Conservation (phyloP, 2,329 filamentous ascomycete species). For the Coniochaeta sp. region DNA sequence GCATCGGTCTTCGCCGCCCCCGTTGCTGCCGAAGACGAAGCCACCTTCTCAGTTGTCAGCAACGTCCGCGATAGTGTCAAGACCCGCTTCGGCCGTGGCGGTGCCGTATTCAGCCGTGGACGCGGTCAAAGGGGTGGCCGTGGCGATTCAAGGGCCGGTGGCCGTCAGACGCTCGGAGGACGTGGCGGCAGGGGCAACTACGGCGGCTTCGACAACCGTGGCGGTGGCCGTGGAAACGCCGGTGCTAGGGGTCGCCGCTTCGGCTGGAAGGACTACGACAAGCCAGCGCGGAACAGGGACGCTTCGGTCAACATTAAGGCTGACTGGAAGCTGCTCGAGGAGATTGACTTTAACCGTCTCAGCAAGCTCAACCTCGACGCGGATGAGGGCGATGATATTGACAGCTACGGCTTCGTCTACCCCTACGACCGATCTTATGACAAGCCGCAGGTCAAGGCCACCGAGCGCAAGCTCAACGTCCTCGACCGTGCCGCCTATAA, state of each 20-base stretch:
- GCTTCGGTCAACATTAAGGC: conserved; percentile 93
- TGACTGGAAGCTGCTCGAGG: conserved; percentile 92
- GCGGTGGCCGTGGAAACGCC: conserved; percentile 59
- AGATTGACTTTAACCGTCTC: conserved; percentile 96
- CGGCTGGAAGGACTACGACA: conserved; percentile 98
- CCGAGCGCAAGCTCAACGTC: conserved; percentile 79
- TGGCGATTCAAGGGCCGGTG: conserved; percentile 52
- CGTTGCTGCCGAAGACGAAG: conserved; percentile 82
- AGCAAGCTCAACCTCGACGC: conserved; percentile 93
- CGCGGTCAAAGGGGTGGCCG: conserved; percentile 71
- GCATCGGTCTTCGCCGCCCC: conserved; percentile 85
- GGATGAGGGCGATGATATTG: conserved; percentile 90
- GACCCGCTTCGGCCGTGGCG: conserved; percentile 75
- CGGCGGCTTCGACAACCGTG: conserved; percentile 59
- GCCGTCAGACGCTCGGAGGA: conserved; percentile 55
- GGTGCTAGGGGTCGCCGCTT: conserved; percentile 77
- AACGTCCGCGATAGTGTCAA: conserved; percentile 83
- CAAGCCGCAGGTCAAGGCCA: conserved; percentile 83
- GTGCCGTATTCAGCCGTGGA: conserved; percentile 77
- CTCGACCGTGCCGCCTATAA: conserved; percentile 97
- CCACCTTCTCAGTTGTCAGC: conserved; percentile 95
- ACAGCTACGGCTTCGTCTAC: conserved; percentile 95
- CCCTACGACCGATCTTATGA: conserved; percentile 96
- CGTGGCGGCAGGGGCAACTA: conserved; percentile 54
- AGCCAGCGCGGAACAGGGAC: conserved; percentile 93